phyloP scores from a whole-genome alignment of 1,139 yeast genomes.

The Candida pseudocylindracea region DNA sequence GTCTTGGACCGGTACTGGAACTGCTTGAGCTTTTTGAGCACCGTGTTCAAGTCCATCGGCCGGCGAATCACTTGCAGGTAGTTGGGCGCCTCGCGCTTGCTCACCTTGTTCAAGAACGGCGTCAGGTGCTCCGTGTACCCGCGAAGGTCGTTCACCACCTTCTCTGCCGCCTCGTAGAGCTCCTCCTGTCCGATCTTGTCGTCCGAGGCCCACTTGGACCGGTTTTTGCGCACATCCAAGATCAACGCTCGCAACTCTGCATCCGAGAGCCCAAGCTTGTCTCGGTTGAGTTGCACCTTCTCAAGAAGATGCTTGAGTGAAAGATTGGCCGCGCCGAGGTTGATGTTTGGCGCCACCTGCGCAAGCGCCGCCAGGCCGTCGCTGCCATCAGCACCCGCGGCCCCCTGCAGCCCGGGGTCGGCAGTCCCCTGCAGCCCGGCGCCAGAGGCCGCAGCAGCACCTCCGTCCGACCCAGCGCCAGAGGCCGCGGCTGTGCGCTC shows the following conservation, averaged over 20 bases:
- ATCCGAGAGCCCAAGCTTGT: slow-evolving; percentile 56
- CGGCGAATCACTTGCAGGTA: slow-evolving; percentile 73
- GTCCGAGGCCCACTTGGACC: slow-evolving; percentile 95
- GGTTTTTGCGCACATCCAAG: slow-evolving; percentile 79
- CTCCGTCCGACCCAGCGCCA: too few species aligned
- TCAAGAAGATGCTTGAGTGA: slow-evolving; percentile 65
- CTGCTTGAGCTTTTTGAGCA: slow-evolving; percentile 66
- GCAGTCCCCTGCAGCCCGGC: too few species aligned
- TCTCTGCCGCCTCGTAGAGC: slow-evolving; percentile 90
- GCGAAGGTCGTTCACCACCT: slow-evolving; percentile 73
- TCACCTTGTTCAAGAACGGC: slow-evolving; percentile 83
- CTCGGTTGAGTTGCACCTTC: slow-evolving; percentile 60
- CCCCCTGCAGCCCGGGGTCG: too few species aligned
- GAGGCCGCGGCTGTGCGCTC: neutral
- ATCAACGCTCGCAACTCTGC: slow-evolving; percentile 66
- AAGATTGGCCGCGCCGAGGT: slow-evolving; percentile 62
- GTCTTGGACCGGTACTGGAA: slow-evolving; percentile 66
- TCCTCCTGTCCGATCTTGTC: slow-evolving; percentile 95
- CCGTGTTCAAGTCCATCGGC: slow-evolving; percentile 95
- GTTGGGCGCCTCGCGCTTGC: slow-evolving; percentile 94
- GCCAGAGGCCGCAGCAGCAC: too few species aligned
- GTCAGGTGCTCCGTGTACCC: slow-evolving; percentile 94
- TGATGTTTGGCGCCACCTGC: slow-evolving; percentile 5
- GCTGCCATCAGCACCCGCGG: too few species aligned
- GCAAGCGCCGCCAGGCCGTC: too few species aligned